These are phyloP conservation scores for Termitomyces sp. DNA, from an alignment of 768 basidiomycete species.

Conservation along the genomic window DNA sequence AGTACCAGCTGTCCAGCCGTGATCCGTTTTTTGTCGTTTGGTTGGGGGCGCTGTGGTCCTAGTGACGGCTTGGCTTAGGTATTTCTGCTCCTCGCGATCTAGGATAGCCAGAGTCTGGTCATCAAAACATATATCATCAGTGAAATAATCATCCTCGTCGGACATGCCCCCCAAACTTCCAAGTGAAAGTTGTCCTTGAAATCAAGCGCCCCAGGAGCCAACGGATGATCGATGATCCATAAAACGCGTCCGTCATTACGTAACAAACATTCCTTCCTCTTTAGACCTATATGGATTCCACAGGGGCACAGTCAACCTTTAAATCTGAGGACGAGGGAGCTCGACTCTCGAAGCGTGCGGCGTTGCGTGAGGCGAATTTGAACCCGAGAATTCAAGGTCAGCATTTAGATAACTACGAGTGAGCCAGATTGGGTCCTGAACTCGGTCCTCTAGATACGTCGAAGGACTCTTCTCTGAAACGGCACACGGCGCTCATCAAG, in stretches of 20 bases:
- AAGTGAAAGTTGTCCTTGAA: background rate
- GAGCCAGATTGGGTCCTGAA: background rate
- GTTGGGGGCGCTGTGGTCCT: constrained; percentile 25
- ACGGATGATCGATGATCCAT: too few species aligned
- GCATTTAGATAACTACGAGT: constrained; percentile 10
- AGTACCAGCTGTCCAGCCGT: constrained; percentile 35
- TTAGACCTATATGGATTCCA: constrained; percentile 24
- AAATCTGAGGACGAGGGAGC: constrained; percentile 40
- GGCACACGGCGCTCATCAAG: constrained; percentile 94
- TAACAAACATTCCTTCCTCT: constrained; percentile 5
- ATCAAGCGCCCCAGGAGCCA: background rate
- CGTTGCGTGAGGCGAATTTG: constrained; percentile 54
- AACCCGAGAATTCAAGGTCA: constrained; percentile 44
- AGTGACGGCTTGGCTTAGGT: constrained; percentile 21
- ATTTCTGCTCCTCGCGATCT: constrained; percentile 52
- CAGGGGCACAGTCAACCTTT: constrained; percentile 15
- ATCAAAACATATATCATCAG: constrained; percentile 61
- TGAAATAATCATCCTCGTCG: constrained; percentile 61
- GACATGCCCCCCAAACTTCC: constrained; percentile 36
- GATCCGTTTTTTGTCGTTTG: constrained; percentile 53
- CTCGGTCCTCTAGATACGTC: constrained; percentile 45
- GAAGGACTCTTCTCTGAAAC: constrained; percentile 92
- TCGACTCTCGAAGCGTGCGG: constrained; percentile 52
- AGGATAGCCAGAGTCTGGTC: constrained; percentile 56
- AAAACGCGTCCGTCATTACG: constrained; percentile 6